Evolutionary conservation across 2,329 filamentous ascomycete species (phyloP).

Genomic region (Pestalotiopsis sp.): DNA sequence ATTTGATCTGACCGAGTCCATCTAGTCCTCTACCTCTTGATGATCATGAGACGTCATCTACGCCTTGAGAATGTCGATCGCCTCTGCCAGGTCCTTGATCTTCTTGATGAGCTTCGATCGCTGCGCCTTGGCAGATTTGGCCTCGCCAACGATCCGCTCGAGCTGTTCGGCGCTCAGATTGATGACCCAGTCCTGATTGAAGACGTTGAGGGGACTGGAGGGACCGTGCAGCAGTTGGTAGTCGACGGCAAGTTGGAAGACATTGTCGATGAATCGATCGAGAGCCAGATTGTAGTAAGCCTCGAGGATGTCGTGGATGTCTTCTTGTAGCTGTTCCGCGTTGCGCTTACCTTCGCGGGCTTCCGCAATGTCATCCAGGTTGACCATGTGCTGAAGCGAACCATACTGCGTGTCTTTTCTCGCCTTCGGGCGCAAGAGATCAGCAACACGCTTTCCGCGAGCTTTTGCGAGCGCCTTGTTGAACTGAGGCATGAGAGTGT

Average conservation of each 20-base stretch:
- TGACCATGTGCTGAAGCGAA: not conserved
- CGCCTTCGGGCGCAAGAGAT: conserved; percentile 12
- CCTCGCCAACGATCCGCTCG: conserved; percentile 29
- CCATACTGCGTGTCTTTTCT: conserved; percentile 15
- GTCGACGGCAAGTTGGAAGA: conserved; percentile 35
- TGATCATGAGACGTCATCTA: not conserved
- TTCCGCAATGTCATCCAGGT: conserved; percentile 5
- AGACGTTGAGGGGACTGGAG: conserved; percentile 29
- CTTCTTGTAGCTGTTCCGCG: conserved; percentile 23
- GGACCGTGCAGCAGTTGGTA: conserved; percentile 29
- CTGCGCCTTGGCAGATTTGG: conserved; percentile 19
- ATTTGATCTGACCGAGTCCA: too few species aligned
- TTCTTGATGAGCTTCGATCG: conserved; percentile 25
- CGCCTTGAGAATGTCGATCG: conserved; percentile 25
- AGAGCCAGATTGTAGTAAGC: conserved; percentile 37
- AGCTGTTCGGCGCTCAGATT: conserved; percentile 25
- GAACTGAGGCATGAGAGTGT: conserved; percentile 33
- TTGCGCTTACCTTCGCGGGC: conserved; percentile 23
- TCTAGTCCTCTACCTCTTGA: too few species aligned
- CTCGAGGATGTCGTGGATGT: conserved; percentile 34
- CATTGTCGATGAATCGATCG: conserved; percentile 37
- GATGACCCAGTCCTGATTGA: conserved; percentile 35
- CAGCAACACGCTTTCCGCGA: not conserved
- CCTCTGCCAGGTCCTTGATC: conserved; percentile 27
- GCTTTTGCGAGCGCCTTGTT: conserved; percentile 10